Evolutionary conservation across 2,329 filamentous ascomycete species (phyloP), one percentile per base, ranked within the genome.

Genomic region (Scytalidium lignicola): DNA sequence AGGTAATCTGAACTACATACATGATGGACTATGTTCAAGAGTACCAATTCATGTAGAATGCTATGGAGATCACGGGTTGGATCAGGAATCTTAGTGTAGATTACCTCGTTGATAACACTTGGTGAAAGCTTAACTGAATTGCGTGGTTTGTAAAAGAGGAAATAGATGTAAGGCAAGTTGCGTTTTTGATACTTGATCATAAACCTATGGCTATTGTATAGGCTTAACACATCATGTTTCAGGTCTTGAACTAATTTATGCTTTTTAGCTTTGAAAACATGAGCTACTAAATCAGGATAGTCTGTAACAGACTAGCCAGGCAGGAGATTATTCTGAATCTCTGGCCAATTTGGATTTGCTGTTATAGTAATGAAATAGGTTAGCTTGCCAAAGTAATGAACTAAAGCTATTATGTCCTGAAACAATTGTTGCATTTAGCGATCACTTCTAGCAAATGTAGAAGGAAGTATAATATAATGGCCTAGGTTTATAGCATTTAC

Each of bases 131-230:
- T 1, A 12, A 21, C 2, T 19, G 29, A 41, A 15, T 10, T 2
- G 13, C 22, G 6, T 12, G 41, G 15, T n/a, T n/a, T n/a, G 2
- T 22, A 49, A 4, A 49, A 7, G n/a, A 49, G 41, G 7, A 49
- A 3, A 28, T 49, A 17, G 8, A 46, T 43, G 41, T 50, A n/a
- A n/a, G 22, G 44, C 10, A 50, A 18, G 10, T 44, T 19, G 15
- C 32, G 45, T 32, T 51, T 51, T 39, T 51, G 17, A 28, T 51
- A 51, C 19, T 51, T 44, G 15, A 51, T 44, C 18, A 21, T 51
- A 43, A 47, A 51, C 1, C 47, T 17, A 20, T 51, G 21, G 15
- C 40, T 29, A 13, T 7, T 20, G 41, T 48, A 51, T 32, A 3
- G 18, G 2, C 49, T 41, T 8, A 51, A 42, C 3, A 51, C 2